phyloP scores from a whole-genome alignment of 257 asterid species.

The Cruciata laevipes region DNA sequence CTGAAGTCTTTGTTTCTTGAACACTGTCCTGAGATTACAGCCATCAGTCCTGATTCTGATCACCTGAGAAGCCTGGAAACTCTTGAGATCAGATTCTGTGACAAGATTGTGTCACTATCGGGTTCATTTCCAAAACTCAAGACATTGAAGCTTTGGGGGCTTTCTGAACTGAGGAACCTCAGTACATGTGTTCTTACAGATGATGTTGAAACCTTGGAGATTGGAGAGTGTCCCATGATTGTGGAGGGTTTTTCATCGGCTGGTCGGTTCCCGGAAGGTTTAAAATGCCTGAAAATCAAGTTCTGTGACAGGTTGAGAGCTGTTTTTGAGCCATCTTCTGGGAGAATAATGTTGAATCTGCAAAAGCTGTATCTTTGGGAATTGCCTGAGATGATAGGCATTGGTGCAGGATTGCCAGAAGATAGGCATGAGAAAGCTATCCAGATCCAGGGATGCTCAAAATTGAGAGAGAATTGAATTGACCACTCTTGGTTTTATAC shows the following conservation, averaged over 20 bases:
- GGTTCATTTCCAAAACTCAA: conserved; percentile 17
- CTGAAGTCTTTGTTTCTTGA: conserved; percentile 34
- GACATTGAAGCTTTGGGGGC: conserved; percentile 29
- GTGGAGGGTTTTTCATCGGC: conserved; percentile 7
- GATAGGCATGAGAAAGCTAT: not conserved
- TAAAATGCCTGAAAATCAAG: conserved; percentile 3
- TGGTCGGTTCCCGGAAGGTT: not conserved
- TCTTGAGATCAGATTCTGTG: conserved; percentile 32
- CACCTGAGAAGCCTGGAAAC: conserved; percentile 23
- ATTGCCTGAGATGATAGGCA: conserved; percentile 7
- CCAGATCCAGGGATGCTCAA: conserved; percentile 11
- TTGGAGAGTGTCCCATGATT: conserved; percentile 37
- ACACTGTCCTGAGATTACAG: conserved; percentile 28
- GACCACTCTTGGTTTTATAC: not conserved
- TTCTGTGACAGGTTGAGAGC: conserved; percentile 23
- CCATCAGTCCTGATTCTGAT: conserved; percentile 15
- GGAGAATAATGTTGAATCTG: not conserved
- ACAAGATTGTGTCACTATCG: conserved; percentile 14
- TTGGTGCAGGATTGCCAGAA: not conserved
- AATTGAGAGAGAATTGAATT: not conserved
- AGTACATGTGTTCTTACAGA: conserved; percentile 10
- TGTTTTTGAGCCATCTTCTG: not conserved
- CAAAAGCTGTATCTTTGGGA: conserved; percentile 6
- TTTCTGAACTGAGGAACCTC: conserved; percentile 15
- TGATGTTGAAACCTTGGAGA: conserved; percentile 13